Base-by-base conservation (phyloP, 208 protist species). In the Plasmodiophora brassicae region DNA sequence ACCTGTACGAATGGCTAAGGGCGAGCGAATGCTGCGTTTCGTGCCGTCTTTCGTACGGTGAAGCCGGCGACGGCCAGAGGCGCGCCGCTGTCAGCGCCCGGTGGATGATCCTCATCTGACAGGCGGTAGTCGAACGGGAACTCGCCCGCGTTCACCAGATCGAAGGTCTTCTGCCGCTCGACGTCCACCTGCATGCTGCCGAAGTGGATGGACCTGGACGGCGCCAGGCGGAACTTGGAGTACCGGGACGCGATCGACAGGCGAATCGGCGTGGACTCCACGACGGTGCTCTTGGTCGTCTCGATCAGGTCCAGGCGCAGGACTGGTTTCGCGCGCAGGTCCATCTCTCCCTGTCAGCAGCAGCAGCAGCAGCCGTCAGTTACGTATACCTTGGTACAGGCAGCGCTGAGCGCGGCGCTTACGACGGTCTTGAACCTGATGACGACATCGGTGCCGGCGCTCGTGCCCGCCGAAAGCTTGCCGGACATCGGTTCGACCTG, bases 191-290 rank as follows among this genome's bases (percentile, higher is more conserved):
- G 90, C 89, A 97, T 95, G 87, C 96, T 95, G 39, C 97, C 97
- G 91, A 98, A 98, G 92, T 96, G 96, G 88, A 98, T 94, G 28
- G 91, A 92, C 60, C 89, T 93, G n/a, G 92, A 90, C 41, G 97
- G 97, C 85, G 95, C 93, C 10, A 98, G 90, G n/a, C 90, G 54
- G 90, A 94, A 86, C 84, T 86, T 86, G 44, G 28, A 84, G 44
- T 85, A 87, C 1, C 28, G 57, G 46, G 46, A 84, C 35, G 10
- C 20, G 43, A 50, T 84, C 14, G 20, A 28, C 84, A 85, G 28
- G 20, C 44, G 25, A 84, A 86, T 86, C 35, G 46, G 44, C 87
- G 71, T 38, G 20, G 65, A 36, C 28, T 35, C 41, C 28, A 86
- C n/a, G n/a, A 86, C 41, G 54, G 44, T 53, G 25, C 41, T 84